Conservation (phyloP, 768 basidiomycete species). For the Cyathus striatus region DNA sequence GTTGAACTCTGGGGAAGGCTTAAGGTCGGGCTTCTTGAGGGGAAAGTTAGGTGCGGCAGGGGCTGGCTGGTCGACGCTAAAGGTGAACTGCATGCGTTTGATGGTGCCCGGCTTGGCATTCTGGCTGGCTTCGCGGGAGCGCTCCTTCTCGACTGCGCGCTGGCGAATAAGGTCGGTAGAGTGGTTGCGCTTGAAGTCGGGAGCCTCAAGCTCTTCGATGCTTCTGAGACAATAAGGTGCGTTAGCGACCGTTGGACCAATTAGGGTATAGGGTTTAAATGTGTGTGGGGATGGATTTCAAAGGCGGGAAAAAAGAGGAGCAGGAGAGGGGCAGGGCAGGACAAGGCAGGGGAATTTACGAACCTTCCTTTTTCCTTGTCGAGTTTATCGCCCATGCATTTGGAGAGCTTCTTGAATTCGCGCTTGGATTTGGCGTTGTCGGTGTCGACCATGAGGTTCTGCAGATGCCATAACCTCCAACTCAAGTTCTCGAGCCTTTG, state of each 20-base stretch:
- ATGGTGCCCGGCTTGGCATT: slow-evolving; percentile 66
- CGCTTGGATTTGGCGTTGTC: slow-evolving; percentile 87
- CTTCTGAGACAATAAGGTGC: slow-evolving; percentile 39
- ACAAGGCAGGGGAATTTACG: no score
- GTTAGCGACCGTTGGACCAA: no score
- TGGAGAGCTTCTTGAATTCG: slow-evolving; percentile 86
- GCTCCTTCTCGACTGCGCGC: slow-evolving; percentile 79
- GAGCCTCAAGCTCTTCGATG: slow-evolving; percentile 82
- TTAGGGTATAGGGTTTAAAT: slow-evolving; percentile 28
- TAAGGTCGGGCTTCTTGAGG: slow-evolving; percentile 62
- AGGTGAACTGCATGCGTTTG: slow-evolving; percentile 89
- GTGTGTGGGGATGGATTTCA: slow-evolving; percentile 1
- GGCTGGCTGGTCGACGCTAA: slow-evolving; percentile 71
- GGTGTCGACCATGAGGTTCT: slow-evolving; percentile 86
- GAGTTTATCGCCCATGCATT: slow-evolving; percentile 85
- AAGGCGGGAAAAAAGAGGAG: no score
- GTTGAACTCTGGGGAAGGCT: slow-evolving; percentile 61
- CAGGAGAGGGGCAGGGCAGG: no score
- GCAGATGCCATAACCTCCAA: slow-evolving; percentile 91
- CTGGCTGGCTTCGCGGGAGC: slow-evolving; percentile 63
- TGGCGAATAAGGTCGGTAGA: slow-evolving; percentile 77
- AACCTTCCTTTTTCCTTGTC: slow-evolving; percentile 91
- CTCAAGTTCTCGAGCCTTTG: slow-evolving; percentile 88
- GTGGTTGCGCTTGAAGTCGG: slow-evolving; percentile 75
- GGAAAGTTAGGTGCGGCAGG: slow-evolving; percentile 37